Percentiles rank a stretch among this genome's conserved stretches.
Conservation (phyloP, 495 filamentous ascomycete species). For the Jackrogersella multiformis region DNA sequence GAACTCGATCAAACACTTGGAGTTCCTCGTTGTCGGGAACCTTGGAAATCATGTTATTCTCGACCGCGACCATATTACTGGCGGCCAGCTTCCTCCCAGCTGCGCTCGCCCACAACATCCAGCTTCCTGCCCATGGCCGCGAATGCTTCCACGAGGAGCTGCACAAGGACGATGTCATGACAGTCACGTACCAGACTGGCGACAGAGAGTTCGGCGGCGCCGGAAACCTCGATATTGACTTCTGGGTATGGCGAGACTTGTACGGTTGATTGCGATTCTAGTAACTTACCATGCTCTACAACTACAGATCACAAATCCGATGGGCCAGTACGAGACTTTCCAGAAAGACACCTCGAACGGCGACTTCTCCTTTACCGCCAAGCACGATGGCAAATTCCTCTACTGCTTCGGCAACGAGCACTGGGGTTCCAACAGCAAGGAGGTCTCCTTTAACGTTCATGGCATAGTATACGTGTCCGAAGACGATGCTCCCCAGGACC, state of each 20-base stretch:
- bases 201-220: slow-evolving; percentile 95
- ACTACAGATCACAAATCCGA: slow-evolving; percentile 83
- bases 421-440: slow-evolving; percentile 90
- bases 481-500: slow-evolving; percentile 82
- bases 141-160: slow-evolving; percentile 98
- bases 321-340: slow-evolving; percentile 74
- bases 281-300: slow-evolving; percentile 24
- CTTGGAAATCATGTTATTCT: slow-evolving; percentile 66
- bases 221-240: slow-evolving; percentile 95
- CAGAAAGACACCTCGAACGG: slow-evolving; percentile 84
- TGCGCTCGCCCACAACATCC: slow-evolving; percentile 88
- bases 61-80: slow-evolving; percentile 67
- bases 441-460: slow-evolving; percentile 98
- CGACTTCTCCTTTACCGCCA: slow-evolving; percentile 90
- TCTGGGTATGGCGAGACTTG: slow-evolving; percentile 76
- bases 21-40: slow-evolving; percentile 8
- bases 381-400: slow-evolving; percentile 83
- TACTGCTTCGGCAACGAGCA: slow-evolving; percentile 99
- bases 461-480: slow-evolving; percentile 98
- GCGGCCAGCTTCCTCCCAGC: slow-evolving; percentile 69
- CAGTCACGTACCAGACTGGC: slow-evolving; percentile 97
- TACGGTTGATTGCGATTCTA: neutral
- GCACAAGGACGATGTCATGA: slow-evolving; percentile 96
- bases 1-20: slow-evolving; percentile 5
- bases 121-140: slow-evolving; percentile 85